A percentile compares a stretch with the other conserved stretches of the same genome.
phyloP scores from a whole-genome alignment of 371 early-diverging fungal genomes.

The Mucor circinelloides region DNA sequence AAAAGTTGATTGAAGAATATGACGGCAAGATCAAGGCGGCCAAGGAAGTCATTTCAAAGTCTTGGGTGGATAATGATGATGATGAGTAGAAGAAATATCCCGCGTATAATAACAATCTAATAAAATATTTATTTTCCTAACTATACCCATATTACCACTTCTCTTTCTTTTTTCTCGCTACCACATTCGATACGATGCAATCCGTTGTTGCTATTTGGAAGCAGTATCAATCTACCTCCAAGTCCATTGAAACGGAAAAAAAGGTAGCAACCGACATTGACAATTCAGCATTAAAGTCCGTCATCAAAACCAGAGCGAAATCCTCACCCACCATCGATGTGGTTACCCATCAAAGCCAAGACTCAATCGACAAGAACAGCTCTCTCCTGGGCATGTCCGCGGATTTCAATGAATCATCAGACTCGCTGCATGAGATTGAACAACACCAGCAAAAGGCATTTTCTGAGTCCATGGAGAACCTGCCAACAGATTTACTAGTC shows the following conservation, averaged over 20 bases:
- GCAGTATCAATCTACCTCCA: background rate
- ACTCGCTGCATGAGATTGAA: conserved; percentile 4
- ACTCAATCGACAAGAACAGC: background rate
- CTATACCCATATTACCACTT: background rate
- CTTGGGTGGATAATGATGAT: conserved; percentile 26
- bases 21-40: conserved; percentile 50
- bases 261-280: conserved; percentile 4
- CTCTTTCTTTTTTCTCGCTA: background rate
- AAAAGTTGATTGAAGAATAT: conserved; percentile 56
- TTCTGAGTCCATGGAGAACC: background rate
- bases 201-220: background rate
- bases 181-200: background rate
- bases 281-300: conserved; percentile 1
- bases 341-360: conserved; percentile 1
- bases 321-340: background rate
- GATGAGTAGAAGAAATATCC: conserved; percentile 1
- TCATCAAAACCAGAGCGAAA: background rate
- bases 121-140: conserved; percentile 7
- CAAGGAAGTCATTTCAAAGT: conserved; percentile 44
- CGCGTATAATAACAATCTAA: background rate
- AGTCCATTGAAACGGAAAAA: background rate
- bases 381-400: background rate
- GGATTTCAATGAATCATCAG: conserved; percentile 7
- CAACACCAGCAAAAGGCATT: background rate
- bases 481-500: conserved; percentile 1